Evolutionary conservation across 179 eudicot genomes (phyloP), one percentile per base, ranked within the genome.

Genomic region (Spergularia azorica): DNA sequence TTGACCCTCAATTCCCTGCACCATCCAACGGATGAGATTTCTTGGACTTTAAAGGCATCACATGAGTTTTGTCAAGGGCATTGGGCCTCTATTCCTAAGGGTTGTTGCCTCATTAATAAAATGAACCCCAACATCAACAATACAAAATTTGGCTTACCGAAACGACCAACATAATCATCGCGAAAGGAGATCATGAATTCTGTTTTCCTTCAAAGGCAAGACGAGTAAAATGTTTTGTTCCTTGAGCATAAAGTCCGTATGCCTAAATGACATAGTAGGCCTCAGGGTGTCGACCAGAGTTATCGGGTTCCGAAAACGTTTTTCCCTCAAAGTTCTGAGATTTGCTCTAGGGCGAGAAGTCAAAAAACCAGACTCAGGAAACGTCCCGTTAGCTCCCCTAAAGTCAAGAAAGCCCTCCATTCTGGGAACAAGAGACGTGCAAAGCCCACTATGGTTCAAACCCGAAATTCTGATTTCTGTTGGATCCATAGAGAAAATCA

Each of bases 141-240:
- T 21, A 21, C 21, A 21, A 21, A 21, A 21, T 21, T 21, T 21
- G 67, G 65, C 61, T 48, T 13, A 60, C 77, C n/a, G 55, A 75
- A 36, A 55, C 18, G 52, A 51, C 17, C 18, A 20, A 57, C 14
- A 17, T 52, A 36, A 65, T 73, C 63, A 77, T 75, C 70, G 5
- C 51, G 9, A 4, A 72, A 13, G 51, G 38, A 69, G 43, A 88
- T 81, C 87, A 56, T 82, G 67, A 84, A 81, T 77, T 36, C 72
- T 78, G 76, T 67, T 61, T 83, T 70, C 85, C 88, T 89, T 90
- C 86, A 88, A 86, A 79, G 81, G 79, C 84, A 92, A 85, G 89
- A 86, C 87, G 50, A 80, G 80, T 71, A 88, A 81, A 65, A 26
- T 88, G 41, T 60, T 84, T 26, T 73, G 84, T 36, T 62, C 79